These are phyloP conservation scores for Trypanosoma theileri DNA, from an alignment of 208 protist genomes.

Conservation along the genomic window DNA sequence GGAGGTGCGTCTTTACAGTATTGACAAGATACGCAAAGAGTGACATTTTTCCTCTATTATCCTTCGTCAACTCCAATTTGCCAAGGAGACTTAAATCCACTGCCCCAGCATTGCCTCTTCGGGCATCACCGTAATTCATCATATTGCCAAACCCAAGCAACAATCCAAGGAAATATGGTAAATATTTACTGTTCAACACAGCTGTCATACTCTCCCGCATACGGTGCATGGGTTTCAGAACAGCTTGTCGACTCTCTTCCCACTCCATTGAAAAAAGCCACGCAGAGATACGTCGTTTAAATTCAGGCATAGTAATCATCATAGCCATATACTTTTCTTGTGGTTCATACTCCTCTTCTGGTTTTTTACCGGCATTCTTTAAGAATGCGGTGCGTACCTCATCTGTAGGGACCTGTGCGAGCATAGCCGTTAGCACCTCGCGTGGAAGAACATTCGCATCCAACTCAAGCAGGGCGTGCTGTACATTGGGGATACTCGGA, in stretches of 20 bases:
- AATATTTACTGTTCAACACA: conserved; percentile 31
- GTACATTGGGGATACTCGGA: conserved; percentile 31
- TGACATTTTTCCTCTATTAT: conserved; percentile 37
- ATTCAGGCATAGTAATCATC: conserved; percentile 36
- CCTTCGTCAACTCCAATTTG: conserved; percentile 40
- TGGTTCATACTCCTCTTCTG: conserved; percentile 44
- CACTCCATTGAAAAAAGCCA: conserved; percentile 41
- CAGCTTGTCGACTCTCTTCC: conserved; percentile 27
- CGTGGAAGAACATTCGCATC: conserved; percentile 25
- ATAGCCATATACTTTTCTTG: conserved; percentile 43
- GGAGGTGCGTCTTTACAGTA: conserved; percentile 22
- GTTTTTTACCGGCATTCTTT: conserved; percentile 30
- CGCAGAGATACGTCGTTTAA: conserved; percentile 29
- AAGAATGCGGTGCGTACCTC: conserved; percentile 32
- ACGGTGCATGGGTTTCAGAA: conserved; percentile 28
- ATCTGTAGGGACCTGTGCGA: conserved; percentile 34
- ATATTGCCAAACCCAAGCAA: conserved; percentile 41
- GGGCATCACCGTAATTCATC: conserved; percentile 38
- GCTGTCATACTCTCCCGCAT: conserved; percentile 27
- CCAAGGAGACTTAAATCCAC: conserved; percentile 25
- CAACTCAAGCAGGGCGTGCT: conserved; percentile 30
- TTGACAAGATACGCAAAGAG: conserved; percentile 34
- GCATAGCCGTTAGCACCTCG: conserved; percentile 29
- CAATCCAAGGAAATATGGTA: conserved; percentile 36
- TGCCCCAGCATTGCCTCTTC: conserved; percentile 32